These are phyloP conservation scores for Exophiala sp. DNA, from an alignment of 2,329 filamentous ascomycete species.

Conservation along the genomic window DNA sequence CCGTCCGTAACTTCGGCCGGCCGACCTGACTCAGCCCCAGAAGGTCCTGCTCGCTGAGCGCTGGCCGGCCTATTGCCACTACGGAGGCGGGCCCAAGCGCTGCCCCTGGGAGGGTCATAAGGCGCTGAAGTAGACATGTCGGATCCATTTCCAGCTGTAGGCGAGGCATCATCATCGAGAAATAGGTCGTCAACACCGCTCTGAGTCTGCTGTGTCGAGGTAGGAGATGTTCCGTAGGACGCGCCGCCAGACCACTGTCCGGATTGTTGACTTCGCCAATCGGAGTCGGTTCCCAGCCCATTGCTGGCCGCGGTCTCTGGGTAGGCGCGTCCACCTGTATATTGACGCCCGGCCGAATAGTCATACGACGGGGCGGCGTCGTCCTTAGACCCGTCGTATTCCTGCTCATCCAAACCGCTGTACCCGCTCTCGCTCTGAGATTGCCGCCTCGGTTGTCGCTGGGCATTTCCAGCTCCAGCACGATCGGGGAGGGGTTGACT, in stretches of 20 bases:
- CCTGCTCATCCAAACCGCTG: not conserved
- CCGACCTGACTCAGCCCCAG: not conserved
- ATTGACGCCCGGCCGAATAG: not conserved
- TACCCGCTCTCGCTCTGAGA: not conserved
- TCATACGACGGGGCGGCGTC: not conserved
- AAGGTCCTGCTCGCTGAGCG: not conserved
- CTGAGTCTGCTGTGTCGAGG: not conserved
- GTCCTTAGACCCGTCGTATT: not conserved
- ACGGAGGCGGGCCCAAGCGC: constrained; percentile 22
- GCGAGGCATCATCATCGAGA: constrained; percentile 28
- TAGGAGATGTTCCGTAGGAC: not conserved
- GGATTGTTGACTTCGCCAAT: constrained; percentile 7
- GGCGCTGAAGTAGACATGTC: constrained; percentile 2
- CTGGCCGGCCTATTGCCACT: not conserved
- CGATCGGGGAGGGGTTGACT: not conserved
- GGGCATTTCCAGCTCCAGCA: not conserved
- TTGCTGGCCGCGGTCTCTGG: constrained; percentile 7
- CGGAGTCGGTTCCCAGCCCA: constrained; percentile 6
- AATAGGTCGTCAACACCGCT: constrained; percentile 7
- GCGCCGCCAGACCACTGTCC: not conserved
- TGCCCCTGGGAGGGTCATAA: not conserved
- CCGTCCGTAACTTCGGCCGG: not conserved
- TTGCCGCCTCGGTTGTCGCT: not conserved
- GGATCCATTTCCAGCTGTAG: constrained; percentile 22
- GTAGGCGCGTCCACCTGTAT: not conserved